Evolutionary conservation across 257 asterid species (phyloP), one percentile per base, ranked within the genome.

Genomic region (Capsicum baccatum): DNA sequence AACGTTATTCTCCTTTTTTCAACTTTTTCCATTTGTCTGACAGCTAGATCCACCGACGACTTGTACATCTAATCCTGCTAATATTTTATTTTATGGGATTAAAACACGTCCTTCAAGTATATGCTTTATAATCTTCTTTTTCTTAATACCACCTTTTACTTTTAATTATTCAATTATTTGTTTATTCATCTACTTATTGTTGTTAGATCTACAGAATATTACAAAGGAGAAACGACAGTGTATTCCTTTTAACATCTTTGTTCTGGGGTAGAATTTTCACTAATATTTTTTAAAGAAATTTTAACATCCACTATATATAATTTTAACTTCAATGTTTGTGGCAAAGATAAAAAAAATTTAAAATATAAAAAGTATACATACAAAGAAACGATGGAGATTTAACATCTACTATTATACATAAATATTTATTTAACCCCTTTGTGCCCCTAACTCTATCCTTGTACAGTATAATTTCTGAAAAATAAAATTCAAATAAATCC

Each of bases 11-110:
- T 86, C 56, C 47, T 33, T 57, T 48, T 85, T 73, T 0, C n/a
- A 39, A 0, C 6, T 26, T 17, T 80, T 9, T 12, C 9, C 9
- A 59, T 8, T 55, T 26, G 66, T 74, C 81, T 54, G 76, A 60
- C 64, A 17, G 64, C 44, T 70, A 66, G 85, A 84, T 84, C 87
- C 85, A 84, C 87, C 90, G 85, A 88, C 88, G 59, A 64, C 17
- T 4, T 60, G 19, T 60, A 17, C 47, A 80, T 63, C 39, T 37
- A 10, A 63, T 80, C 12, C 15, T 57, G 16, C 37, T 37, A 39
- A 39, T 44, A 39, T 80, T 42, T 39, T 39, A 39, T 39, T 39
- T 80, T 80, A 80, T 80, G 78, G 67, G 42, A 67, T 56, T 66
- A 67, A 63, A 17, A 82, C 79, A 82, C 85, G 26, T 35, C 84